Base-by-base conservation (phyloP, 2,329 filamentous ascomycete genomes). In the Penicillium sp. region DNA sequence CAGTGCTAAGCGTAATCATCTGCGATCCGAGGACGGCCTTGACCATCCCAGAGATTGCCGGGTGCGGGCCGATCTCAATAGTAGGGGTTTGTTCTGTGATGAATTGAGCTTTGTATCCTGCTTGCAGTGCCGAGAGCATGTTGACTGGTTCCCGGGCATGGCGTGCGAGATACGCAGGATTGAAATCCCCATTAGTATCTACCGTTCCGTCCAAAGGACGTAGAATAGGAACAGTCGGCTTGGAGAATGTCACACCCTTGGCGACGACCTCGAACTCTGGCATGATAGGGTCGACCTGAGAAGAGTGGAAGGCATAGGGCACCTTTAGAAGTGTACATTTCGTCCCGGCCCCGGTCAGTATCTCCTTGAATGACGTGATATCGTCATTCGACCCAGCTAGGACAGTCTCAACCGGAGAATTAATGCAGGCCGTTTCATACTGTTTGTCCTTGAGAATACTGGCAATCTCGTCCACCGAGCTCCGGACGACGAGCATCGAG, bases 331-430 rank as follows among this genome's bases (percentile, higher is more conserved):
- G 23, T n/a, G 47, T 50, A 6, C 12, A 24, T 15, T 6, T 31
- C 23, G 24, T 18, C 5, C 16, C 13, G 12, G 18, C 15, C 18
- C 15, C 7, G 3, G 18, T 43, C 13, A 43, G 28, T 18, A 15
- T 8, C 7, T 12, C 21, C 12, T 24, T 41, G 31, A 15, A 38
- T 1, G 16, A 28, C 7, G 5, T 36, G 16, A 52, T 52, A 36
- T 52, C 15, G 4, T 16, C 28, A 12, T 15, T 21, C 9, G 28
- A 10, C 21, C 49, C 49, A 18, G 33, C 24, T 8, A 94, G 77
- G 1, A 94, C 89, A 6, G 85, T 91, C 67, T 91, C 88, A 42
- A 83, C 78, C 0, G 86, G 85, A 0, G 86, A 84, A 61, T 95
- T 95, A 68, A 90, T 81, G 74, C 90, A 94, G 15, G 89, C 87